Base-by-base conservation (phyloP, 352 stramenopile genomes). In the Poterioochromonas sp. region DNA sequence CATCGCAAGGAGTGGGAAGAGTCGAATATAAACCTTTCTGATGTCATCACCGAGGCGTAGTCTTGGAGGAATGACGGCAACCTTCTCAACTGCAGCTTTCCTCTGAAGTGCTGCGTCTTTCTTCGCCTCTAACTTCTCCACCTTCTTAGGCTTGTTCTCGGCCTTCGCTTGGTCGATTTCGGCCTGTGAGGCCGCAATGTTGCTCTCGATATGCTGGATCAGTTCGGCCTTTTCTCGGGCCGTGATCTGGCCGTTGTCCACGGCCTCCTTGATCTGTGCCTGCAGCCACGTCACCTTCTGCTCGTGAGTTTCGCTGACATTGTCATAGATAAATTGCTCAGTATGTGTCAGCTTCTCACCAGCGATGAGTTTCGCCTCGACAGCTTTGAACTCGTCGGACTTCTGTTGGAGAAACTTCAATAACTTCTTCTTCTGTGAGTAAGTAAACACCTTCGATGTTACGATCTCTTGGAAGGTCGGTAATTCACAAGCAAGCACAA, bases 281-380 rank as follows among this genome's bases (percentile, higher is more conserved):
- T 82, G 79, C 15, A 82, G 64, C n/a, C 43, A 77, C 0, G 54
- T 76, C 34, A 79, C 39, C 53, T 82, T 82, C 22, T 82, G 76
- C 29, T 60, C 73, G 18, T 82, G 73, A 22, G 0, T 15, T n/a
- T 73, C 74, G 29, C 20, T 49, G 35, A 68, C 70, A 53, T 51
- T 63, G 40, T 82, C 79, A 69, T 80, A 82, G 40, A 54, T 51
- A 26, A 39, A 0, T 39, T 82, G 79, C 40, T 82, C 79, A 37
- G 2, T 34, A 5, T 34, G 12, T 58, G 65, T 40, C 1, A 74
- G 26, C 8, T 54, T 8, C 12, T 18, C 43, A 54, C 65, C 65
- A 35, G 37, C 1, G 2, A 74, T 39, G 34, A 74, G 40, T n/a
- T 74, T 74, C n/a, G 35, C 8, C 29, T 74, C 65, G 18, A 74